Base-by-base conservation (phyloP, 345 rosid species). In the Linum tenue region DNA sequence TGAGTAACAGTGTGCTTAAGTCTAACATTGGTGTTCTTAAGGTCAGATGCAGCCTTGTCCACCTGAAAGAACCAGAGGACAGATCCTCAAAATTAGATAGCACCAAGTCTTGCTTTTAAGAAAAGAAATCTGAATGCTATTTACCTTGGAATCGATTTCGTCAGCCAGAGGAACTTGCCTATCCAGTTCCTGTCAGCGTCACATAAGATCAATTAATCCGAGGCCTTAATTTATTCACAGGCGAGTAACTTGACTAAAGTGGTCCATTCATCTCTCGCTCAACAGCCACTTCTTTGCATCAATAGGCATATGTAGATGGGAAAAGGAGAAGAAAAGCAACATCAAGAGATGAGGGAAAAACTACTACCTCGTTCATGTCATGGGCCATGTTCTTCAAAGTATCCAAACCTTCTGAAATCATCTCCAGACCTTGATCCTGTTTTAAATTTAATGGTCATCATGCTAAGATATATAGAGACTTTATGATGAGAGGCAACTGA, bases 161-260 rank as follows among this genome's bases (percentile, higher is more conserved):
- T 95, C 99, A 97, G 89, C 85, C 83, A 95, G 69, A 66, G 97
- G 99, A 70, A 91, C 96, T 79, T 95, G 97, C 69, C 94, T 83
- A 72, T 95, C 99, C 68, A 95, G 3, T 72, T 95, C 99, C 99
- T 91, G 87, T 77, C 81, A 22, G 55, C 16, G 48, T 43, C 74
- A 62, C 22, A 70, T 35, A 12, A 65, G 64, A 48, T 48, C 7
- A 5, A 48, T 48, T 10, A 48, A 48, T 3, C 53, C 14, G 14
- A 9, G 14, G 53, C 14, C 14, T 12, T 41, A 59, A 63, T 70
- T 37, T 67, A 70, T 56, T 64, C 64, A 68, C 64, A 65, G 36
- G 63, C 53, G 55, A 57, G 57, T 15, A 64, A 42, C 66, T 50
- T 39, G 60, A 48, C 7, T 37, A 70, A 51, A 65, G 31, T 15